Base-by-base conservation (phyloP, 495 filamentous ascomycete genomes). In the Penicillium macrosclerotiorum region DNA sequence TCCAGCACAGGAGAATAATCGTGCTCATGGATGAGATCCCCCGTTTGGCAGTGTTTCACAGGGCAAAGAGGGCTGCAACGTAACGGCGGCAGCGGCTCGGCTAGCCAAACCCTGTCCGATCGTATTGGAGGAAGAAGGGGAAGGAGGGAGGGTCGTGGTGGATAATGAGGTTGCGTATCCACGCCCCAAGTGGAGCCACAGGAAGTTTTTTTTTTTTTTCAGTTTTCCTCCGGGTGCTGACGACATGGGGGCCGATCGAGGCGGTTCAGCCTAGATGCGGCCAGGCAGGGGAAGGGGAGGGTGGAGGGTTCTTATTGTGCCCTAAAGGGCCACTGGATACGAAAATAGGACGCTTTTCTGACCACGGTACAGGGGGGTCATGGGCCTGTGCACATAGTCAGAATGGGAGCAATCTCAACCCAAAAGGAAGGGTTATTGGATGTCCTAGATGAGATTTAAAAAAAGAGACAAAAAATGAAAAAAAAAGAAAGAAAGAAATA, bases 41-140 rank as follows among this genome's bases (percentile, higher is more conserved):
- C 34, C 34, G 16, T 42, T 26, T 13, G n/a, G n/a, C n/a, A 8
- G 19, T 46, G 54, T 60, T 57, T 60, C 54, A 60, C 51, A 46
- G 34, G 37, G 35, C 24, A 26, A 18, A 17, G 24, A 26, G 24
- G 20, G 35, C 35, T 42, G 24, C 53, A 35, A 56, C 41, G 44
- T 42, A 51, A 54, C 49, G 47, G 53, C 46, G 41, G 26, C 31
- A 29, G 39, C 51, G 57, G 57, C 47, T 61, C 57, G 57, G 57
- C 51, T 61, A 61, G 51, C 34, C 50, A 45, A 49, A 46, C 51
- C 51, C 54, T 52, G 46, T 24, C 16, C 24, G 47, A 45, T 23
- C 18, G 32, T 25, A 24, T 22, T 19, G 27, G 32, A 26, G 19
- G 9, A 33, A 36, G 40, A 46, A 48, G 31, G 37, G 35, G 23